phyloP scores from a whole-genome alignment of 1,284 basidiomycete genomes.

The Naganishia sp. region DNA sequence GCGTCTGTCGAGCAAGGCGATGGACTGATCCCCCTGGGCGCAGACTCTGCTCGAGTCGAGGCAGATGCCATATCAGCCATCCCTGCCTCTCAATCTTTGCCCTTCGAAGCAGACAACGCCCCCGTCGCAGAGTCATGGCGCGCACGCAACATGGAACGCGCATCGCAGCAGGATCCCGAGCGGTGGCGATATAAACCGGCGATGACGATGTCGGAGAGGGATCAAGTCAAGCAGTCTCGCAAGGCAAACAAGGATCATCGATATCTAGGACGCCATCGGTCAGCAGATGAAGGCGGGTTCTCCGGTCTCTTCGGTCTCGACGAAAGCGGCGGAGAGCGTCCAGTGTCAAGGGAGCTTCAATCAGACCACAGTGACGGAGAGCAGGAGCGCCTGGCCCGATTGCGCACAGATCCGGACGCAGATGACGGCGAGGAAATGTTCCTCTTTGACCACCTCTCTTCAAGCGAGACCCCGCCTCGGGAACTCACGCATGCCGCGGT shows the following conservation, averaged over 20 bases:
- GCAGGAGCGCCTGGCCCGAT: not conserved
- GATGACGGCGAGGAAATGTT: conserved; percentile 12
- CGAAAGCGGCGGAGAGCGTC: not conserved
- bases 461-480: conserved; percentile 5
- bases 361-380: too few species aligned
- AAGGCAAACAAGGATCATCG: not conserved
- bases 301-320: not conserved
- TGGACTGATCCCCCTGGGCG: too few species aligned
- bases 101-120: too few species aligned
- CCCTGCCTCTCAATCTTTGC: not conserved
- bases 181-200: conserved; percentile 4
- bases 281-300: not conserved
- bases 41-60: too few species aligned
- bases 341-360: not conserved
- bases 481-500: conserved; percentile 19
- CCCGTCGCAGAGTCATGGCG: conserved; percentile 29
- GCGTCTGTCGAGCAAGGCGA: not conserved
- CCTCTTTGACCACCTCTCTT: conserved; percentile 3
- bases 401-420: not conserved
- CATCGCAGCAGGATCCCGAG: conserved; percentile 12
- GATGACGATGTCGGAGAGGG: conserved; percentile 2
- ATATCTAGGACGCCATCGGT: not conserved
- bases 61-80: not conserved
- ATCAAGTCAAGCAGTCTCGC: conserved; percentile 4
- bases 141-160: conserved; percentile 29